Conservation (phyloP, 2,329 filamentous ascomycete genomes). For the Penicillium sp. region DNA sequence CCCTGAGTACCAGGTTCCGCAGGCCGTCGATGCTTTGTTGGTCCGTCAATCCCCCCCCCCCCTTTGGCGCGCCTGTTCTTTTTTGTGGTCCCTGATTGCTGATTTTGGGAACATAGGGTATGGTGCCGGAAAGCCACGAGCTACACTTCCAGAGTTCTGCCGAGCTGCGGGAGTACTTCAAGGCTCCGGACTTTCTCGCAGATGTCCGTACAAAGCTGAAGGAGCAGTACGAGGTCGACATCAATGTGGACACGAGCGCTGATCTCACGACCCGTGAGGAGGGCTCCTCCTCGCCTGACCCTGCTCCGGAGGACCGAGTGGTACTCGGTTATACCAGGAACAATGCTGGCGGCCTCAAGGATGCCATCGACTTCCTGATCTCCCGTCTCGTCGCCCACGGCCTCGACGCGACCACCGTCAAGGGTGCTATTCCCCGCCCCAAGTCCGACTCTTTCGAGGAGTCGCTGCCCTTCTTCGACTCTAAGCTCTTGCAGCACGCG, state of each 20-base stretch:
- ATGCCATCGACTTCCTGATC: slow-evolving; percentile 92
- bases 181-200: slow-evolving; percentile 73
- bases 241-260: slow-evolving; percentile 61
- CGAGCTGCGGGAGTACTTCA: slow-evolving; percentile 75
- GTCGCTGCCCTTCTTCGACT: slow-evolving; percentile 93
- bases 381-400: slow-evolving; percentile 79
- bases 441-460: slow-evolving; percentile 99
- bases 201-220: slow-evolving; percentile 82
- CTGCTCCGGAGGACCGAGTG: slow-evolving; percentile 54
- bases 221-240: slow-evolving; percentile 85
- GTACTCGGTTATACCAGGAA: slow-evolving; percentile 89
- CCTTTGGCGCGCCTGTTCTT: not conserved
- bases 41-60: not conserved
- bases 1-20: slow-evolving; percentile 95
- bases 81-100: not conserved
- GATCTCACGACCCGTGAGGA: slow-evolving; percentile 34
- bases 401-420: slow-evolving; percentile 83
- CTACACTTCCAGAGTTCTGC: slow-evolving; percentile 74
- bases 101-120: slow-evolving; percentile 54
- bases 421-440: slow-evolving; percentile 93
- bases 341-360: slow-evolving; percentile 90
- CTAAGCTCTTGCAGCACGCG: slow-evolving; percentile 90
- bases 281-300: slow-evolving; percentile 45
- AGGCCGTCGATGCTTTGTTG: slow-evolving; percentile 92
- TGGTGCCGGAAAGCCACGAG: slow-evolving; percentile 96